phyloP scores from a whole-genome alignment of 2,329 filamentous ascomycete species.

The Coniochaeta pulveracea region DNA sequence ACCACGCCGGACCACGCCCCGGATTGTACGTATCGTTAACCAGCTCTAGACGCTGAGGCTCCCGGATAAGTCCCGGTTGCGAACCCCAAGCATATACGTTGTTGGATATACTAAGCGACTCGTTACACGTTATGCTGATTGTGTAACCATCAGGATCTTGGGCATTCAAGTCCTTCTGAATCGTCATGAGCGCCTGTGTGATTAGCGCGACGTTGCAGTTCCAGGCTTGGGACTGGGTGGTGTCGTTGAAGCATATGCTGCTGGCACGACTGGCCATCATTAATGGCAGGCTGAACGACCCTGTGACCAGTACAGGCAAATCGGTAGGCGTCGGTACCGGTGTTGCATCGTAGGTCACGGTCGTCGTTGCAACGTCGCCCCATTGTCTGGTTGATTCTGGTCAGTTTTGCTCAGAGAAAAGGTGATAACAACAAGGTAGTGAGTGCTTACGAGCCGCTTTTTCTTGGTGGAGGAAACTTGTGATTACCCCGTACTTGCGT shows the following conservation, averaged over 20 bases:
- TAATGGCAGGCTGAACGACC: conserved; percentile 44
- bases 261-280: conserved; percentile 35
- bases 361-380: conserved; percentile 12
- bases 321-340: conserved; percentile 39
- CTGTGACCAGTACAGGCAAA: conserved; percentile 40
- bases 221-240: conserved; percentile 47
- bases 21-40: conserved; percentile 40
- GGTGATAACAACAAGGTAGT: not conserved
- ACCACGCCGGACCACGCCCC: conserved; percentile 41
- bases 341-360: conserved; percentile 34
- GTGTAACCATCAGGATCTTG: conserved; percentile 23
- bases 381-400: conserved; percentile 5
- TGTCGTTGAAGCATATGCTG: conserved; percentile 45
- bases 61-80: conserved; percentile 33
- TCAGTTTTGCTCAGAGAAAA: conserved; percentile 4
- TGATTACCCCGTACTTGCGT: conserved; percentile 27
- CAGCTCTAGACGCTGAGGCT: conserved; percentile 27
- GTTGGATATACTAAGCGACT: conserved; percentile 20
- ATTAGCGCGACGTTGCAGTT: conserved; percentile 43
- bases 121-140: conserved; percentile 26
- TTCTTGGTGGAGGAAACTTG: conserved; percentile 14
- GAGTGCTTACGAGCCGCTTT: conserved; percentile 14
- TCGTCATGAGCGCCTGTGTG: conserved; percentile 22
- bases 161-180: conserved; percentile 20
- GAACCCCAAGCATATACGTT: conserved; percentile 39